Percentiles rank a stretch among this genome's conserved stretches.
These are phyloP conservation scores for Coniochaeta ligniaria DNA, from an alignment of 2,329 filamentous ascomycete genomes.

Conservation along the genomic window DNA sequence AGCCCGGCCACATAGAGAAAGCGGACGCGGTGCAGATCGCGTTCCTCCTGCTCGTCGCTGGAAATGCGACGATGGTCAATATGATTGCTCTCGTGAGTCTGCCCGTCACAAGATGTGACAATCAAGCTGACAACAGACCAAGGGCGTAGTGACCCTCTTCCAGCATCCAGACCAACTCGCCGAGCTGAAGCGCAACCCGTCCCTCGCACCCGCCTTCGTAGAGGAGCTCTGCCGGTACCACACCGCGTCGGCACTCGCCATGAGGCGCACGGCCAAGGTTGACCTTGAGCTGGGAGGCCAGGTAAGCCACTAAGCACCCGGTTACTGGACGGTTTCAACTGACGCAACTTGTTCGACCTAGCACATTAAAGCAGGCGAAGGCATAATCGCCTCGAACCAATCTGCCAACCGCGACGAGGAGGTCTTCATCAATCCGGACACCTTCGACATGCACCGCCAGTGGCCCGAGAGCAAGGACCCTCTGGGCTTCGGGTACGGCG, in stretches of 20 bases:
- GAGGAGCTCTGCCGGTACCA: slow-evolving; percentile 42
- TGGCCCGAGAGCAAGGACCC: slow-evolving; percentile 23
- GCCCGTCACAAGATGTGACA: not conserved
- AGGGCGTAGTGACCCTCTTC: slow-evolving; percentile 36
- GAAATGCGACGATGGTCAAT: slow-evolving; percentile 45
- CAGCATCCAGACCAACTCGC: slow-evolving; percentile 34
- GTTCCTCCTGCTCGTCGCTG: slow-evolving; percentile 41
- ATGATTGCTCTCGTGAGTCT: slow-evolving; percentile 35
- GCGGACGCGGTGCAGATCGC: slow-evolving; percentile 37
- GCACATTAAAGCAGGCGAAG: slow-evolving; percentile 32
- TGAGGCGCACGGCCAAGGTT: slow-evolving; percentile 38
- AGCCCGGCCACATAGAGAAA: slow-evolving; percentile 28
- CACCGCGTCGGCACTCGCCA: slow-evolving; percentile 37
- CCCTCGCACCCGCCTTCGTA: slow-evolving; percentile 30
- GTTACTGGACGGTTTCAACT: not conserved
- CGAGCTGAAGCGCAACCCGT: slow-evolving; percentile 30
- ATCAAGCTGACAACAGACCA: not conserved
- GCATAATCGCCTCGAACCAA: slow-evolving; percentile 38
- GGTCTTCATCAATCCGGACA: slow-evolving; percentile 29
- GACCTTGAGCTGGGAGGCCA: slow-evolving; percentile 36
- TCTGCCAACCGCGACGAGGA: slow-evolving; percentile 40
- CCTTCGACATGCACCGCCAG: slow-evolving; percentile 34
- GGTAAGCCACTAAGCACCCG: slow-evolving; percentile 9
- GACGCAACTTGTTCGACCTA: slow-evolving; percentile 7
- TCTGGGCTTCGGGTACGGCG: slow-evolving; percentile 37